Conservation (phyloP, 306 rosid species). For the Ormosia emarginata region DNA sequence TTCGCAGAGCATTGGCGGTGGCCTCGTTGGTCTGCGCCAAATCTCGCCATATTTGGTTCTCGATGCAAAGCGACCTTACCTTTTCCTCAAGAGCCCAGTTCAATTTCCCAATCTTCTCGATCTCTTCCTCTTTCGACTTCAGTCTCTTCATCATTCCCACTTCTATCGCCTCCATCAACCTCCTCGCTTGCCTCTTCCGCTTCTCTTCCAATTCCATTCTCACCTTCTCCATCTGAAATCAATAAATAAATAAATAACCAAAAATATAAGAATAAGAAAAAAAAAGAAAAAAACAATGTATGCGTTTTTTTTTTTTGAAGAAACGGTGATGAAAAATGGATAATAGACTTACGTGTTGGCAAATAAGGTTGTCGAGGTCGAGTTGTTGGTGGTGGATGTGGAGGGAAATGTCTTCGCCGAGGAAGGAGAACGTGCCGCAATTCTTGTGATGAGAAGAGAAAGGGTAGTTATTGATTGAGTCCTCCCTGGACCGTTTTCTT, state of each 20-base stretch:
- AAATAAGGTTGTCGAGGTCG: slow-evolving; percentile 50
- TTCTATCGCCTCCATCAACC: slow-evolving; percentile 53
- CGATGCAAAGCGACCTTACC: slow-evolving; percentile 49
- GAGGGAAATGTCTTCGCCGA: slow-evolving; percentile 61
- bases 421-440: slow-evolving; percentile 44
- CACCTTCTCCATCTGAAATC: slow-evolving; percentile 65
- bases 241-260: no score
- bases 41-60: slow-evolving; percentile 84
- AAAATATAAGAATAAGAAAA: neutral
- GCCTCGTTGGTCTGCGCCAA: slow-evolving; percentile 80
- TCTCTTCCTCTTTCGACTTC: slow-evolving; percentile 60
- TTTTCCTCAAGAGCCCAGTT: slow-evolving; percentile 63
- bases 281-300: neutral
- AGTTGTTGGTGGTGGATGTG: slow-evolving; percentile 61
- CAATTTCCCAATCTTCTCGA: slow-evolving; percentile 53
- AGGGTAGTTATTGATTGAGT: slow-evolving; percentile 20
- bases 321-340: neutral
- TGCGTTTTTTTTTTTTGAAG: neutral
- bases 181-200: slow-evolving; percentile 52
- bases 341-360: slow-evolving; percentile 54
- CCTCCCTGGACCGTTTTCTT: slow-evolving; percentile 72
- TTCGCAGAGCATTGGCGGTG: slow-evolving; percentile 61
- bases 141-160: slow-evolving; percentile 49
- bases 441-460: slow-evolving; percentile 29
- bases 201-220: slow-evolving; percentile 65